Evolutionary conservation across 1,139 yeast genomes (phyloP), one percentile per base, ranked within the genome.

Genomic region (Sugiyamaella sp.): DNA sequence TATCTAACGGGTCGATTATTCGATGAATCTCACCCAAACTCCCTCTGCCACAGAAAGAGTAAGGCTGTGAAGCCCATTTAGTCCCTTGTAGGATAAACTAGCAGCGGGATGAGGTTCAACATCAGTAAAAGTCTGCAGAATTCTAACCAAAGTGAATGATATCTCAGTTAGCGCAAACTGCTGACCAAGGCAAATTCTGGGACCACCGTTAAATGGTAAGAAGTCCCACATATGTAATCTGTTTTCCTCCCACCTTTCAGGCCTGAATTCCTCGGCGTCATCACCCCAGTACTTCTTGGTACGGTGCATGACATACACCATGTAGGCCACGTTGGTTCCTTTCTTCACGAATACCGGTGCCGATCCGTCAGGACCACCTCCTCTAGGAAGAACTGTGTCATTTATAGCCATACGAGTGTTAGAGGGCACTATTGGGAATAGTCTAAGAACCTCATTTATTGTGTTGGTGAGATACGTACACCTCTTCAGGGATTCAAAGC

Each of bases 161-260:
- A 81, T 80, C 65, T 81, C 85, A 16, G 83, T 79, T 55, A 80
- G 73, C 0, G 84, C 84, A 66, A 78, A 79, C 64, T 80, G 84
- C 66, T 80, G 84, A 16, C 85, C 85, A 49, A 80, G 69, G 61
- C 85, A 81, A 53, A 80, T 80, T 54, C 85, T 71, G 27, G 85
- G 85, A 4, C 85, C 85, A 47, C 84, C 85, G 60, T 80, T 80
- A 70, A 80, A 80, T 4, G 84, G 84, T 24, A 80, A 64, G 64
- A 70, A 80, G 12, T 77, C 79, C 83, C 84, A 80, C 40, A 60
- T 61, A 54, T 56, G 67, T 16, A 53, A 38, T 32, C 46, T 46
- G 9, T 44, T 57, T 29, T 55, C 58, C 4, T 46, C 57, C 84
- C 84, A 80, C 59, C 84, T 71, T 59, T 80, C 84, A 4, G 85